Evolutionary conservation across 139 green algal genomes (phyloP), one percentile per base, ranked within the genome.

Genomic region (Auxenochlorella pyrenoidosa): DNA sequence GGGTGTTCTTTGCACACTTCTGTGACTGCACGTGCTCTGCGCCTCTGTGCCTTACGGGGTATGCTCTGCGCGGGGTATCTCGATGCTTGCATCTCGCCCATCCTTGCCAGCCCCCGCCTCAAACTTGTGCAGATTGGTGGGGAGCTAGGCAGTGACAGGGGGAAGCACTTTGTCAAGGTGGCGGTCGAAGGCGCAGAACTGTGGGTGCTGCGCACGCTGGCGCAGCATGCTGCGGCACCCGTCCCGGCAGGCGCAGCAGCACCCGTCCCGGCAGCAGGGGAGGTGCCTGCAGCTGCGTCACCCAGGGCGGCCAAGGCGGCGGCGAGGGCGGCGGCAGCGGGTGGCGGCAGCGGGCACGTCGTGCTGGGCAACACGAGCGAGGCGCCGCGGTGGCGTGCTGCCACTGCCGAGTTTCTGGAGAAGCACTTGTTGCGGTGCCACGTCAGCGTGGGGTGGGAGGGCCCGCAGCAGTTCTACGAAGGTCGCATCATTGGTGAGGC

Each of bases 391-490:
- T 85, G 80, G 80, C 15, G 6, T 30, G 60, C 28, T 0, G 80
- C 80, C 28, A 47, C 80, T 0, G 59, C 24, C 32, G 63, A 36
- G 36, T n/a, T 18, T 13, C 80, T 85, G 63, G 22, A 41, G 4
- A 18, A n/a, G 22, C 38, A 44, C 34, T 40, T 85, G 41, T 26
- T 43, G 21, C 59, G 59, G 28, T 43, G 60, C 26, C 41, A 34
- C 6, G 63, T n/a, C 63, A 75, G 63, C 28, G 80, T 85, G 60
- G 77, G 80, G 80, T 60, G 80, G 80, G 22, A 43, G 13, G 63
- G 28, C 6, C 5, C 36, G 26, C 34, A 51, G 30, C 40, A 47
- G 22, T 85, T 63, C 8, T n/a, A 41, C 19, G 66, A 85, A 12
- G 80, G 60, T 3, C 34, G 43, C 2, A 85, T 85, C 41, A 12